Base-by-base conservation (phyloP, 2,329 filamentous ascomycete species). In the Calcarisporium arbuscula region DNA sequence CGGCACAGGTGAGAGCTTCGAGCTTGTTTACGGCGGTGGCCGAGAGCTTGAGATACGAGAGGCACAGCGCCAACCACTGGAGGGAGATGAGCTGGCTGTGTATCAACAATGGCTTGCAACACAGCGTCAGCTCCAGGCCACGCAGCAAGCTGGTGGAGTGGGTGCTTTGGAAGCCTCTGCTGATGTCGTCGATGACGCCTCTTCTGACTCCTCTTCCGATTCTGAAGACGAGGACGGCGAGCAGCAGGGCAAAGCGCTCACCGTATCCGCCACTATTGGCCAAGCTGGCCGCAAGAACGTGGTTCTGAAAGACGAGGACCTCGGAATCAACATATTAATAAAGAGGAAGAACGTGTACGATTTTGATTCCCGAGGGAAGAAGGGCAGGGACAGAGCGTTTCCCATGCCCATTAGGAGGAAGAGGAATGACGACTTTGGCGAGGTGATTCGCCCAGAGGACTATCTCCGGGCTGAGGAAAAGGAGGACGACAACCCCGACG, bases 41-140 rank as follows among this genome's bases (percentile, higher is more conserved):
- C 70, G 72, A 39, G 67, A 77, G 38, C 54, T 89, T 12, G 65
- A 77, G 37, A 61, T 87, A 29, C 65, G 60, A 7, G 71, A 85
- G 38, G 69, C 77, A 6, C 69, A 75, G 48, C 73, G 78, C 32
- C 69, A 79, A 31, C 71, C 80, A 3, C 64, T 95, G 1, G 79
- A 85, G 51, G 79, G 82, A 2, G 79, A 82, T 26, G 90, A 96
- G 49, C 70, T 92, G 10, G 64, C 73, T 11, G 64, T 88, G 3
- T 96, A 98, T 53, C 88, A 96, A 51, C 88, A 95, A 53, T 95
- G 88, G 70, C 72, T 95, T 8, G 87, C 88, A 1, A 88, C 86
- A 5, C 86, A 94, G 57, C 75, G 85, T 19, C 88, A 95, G 52
- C 69, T 95, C 7, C 85, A 95, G 50, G 85, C 85, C 28, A 89